Conservation (phyloP, 495 filamentous ascomycete species). For the Penicillium cinerascens region DNA sequence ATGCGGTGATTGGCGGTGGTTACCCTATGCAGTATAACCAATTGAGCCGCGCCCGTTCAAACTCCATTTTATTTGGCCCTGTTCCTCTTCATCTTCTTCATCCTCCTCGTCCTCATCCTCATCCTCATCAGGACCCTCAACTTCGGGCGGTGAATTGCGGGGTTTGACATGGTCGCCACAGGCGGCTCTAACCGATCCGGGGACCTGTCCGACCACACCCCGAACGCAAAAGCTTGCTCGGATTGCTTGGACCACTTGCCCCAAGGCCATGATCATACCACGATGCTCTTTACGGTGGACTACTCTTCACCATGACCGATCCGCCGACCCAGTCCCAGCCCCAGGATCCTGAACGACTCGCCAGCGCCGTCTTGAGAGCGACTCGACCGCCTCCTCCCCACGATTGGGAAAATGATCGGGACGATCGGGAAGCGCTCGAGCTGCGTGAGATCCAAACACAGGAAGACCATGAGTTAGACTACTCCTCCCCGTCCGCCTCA, state of each 20-base stretch:
- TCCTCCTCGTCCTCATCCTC: neutral
- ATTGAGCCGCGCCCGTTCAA: neutral
- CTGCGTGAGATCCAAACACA: conserved; percentile 29
- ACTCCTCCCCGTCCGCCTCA: conserved; percentile 28
- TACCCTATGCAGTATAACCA: neutral
- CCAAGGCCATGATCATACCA: neutral
- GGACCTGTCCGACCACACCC: conserved; percentile 1
- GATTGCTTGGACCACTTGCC: conserved; percentile 1
- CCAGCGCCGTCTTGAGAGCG: conserved; percentile 8
- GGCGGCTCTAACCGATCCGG: conserved; percentile 13
- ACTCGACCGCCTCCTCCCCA: conserved; percentile 20
- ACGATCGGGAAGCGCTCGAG: conserved; percentile 29
- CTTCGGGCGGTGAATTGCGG: neutral
- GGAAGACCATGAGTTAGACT: conserved; percentile 17
- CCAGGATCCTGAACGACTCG: conserved; percentile 3
- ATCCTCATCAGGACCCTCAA: neutral
- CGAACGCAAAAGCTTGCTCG: neutral
- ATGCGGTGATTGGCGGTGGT: neutral
- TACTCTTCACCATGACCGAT: conserved; percentile 9
- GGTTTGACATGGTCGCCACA: neutral
- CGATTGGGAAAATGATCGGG: conserved; percentile 14
- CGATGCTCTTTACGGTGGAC: neutral
- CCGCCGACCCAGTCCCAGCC: neutral
- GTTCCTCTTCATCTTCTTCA: no score
- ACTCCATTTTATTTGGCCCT: neutral